A percentile compares a stretch with the other conserved stretches of the same genome.
Evolutionary conservation across 257 asterid species (phyloP).

Genomic region (Ballota nigra): DNA sequence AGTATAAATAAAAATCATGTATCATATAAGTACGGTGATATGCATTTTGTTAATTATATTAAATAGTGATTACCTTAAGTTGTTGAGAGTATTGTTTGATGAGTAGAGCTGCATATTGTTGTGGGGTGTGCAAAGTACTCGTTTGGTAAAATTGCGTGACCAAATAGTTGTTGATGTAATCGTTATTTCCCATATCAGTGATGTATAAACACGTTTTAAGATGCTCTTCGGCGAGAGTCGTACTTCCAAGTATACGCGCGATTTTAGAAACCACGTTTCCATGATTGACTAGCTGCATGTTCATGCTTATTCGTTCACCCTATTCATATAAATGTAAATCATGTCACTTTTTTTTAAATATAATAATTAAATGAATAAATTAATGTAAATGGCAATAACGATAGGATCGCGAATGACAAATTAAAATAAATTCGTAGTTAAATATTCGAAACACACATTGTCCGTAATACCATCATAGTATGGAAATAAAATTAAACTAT

Average conservation of each 20-base stretch:
- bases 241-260: conserved; percentile 9
- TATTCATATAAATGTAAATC: not conserved
- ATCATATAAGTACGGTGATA: too few species aligned
- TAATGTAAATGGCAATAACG: not conserved
- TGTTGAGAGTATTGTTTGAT: conserved; percentile 23
- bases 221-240: not conserved
- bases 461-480: too few species aligned
- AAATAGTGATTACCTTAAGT: conserved; percentile 26
- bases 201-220: conserved; percentile 40
- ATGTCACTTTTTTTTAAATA: not conserved
- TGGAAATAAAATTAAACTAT: too few species aligned
- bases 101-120: conserved; percentile 33
- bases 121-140: conserved; percentile 31
- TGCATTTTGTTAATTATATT: too few species aligned
- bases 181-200: conserved; percentile 44
- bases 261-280: not conserved
- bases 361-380: too few species aligned
- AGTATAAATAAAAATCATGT: too few species aligned
- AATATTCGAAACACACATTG: too few species aligned
- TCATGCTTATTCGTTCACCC: conserved; percentile 37
- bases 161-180: conserved; percentile 47
- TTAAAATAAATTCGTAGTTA: too few species aligned
- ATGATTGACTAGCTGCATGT: conserved; percentile 30
- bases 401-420: too few species aligned
- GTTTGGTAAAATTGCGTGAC: conserved; percentile 25